These are phyloP conservation scores for Erodium texanum DNA, from an alignment of 441 rosid species.

Conservation along the genomic window DNA sequence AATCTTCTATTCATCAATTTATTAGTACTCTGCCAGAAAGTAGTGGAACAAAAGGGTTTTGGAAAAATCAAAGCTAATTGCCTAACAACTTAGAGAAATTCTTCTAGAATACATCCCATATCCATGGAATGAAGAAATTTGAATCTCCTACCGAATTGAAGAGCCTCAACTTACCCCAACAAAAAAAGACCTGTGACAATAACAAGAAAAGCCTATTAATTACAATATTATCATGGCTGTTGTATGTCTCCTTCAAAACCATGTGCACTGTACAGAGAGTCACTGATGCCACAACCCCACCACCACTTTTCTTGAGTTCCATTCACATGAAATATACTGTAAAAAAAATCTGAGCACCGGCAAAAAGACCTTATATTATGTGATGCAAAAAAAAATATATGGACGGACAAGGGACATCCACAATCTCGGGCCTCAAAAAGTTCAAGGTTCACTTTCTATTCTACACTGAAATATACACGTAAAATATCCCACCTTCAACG, in stretches of 20 bases:
- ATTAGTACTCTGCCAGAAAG: too few species aligned
- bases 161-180: neutral
- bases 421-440: neutral
- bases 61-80: too few species aligned
- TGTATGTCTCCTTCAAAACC: neutral
- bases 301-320: neutral
- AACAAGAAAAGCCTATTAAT: neutral
- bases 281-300: neutral
- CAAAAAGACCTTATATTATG: neutral
- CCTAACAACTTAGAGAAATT: neutral
- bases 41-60: too few species aligned
- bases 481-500: slow-evolving; percentile 4
- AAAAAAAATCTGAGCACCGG: neutral
- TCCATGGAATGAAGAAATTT: neutral
- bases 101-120: neutral
- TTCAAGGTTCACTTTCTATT: neutral
- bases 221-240: neutral
- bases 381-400: slow-evolving; percentile 6
- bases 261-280: neutral
- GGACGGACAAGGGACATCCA: neutral
- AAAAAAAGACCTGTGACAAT: neutral
- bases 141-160: neutral
- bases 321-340: neutral
- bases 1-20: too few species aligned
- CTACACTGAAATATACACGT: slow-evolving; percentile 6